Evolutionary conservation across 805 yeast genomes (phyloP), one percentile per base, ranked within the genome.

Genomic region (Sugiyamaella floridensis): DNA sequence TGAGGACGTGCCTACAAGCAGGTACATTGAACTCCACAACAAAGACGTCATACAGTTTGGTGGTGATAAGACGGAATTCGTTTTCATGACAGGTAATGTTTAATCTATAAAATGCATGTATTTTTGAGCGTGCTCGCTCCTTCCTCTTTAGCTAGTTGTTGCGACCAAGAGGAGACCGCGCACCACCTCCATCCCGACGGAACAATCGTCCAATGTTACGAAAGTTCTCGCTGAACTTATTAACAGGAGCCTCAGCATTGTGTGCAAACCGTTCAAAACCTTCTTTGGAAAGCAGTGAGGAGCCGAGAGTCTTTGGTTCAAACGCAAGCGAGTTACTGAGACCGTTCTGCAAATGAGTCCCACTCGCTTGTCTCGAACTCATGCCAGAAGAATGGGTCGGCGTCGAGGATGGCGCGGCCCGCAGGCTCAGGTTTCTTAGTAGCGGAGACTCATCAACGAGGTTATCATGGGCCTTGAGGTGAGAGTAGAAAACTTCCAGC

Each of bases 181-280:
- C 55, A 22, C 51, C 55, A 22, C 51, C 49, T n/a, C 63, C 64
- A 46, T 67, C 69, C 53, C 75, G 70, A 53, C 76, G 72, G 63
- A 79, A 79, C 49, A 79, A 69, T 53, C 84, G 79, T 8, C 88
- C 86, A 55, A 85, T 75, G 55, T 72, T 32, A 61, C 76, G 78
- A 66, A 83, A 75, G 57, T 82, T 83, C 62, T 84, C 89, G 63
- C 83, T 83, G 51, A 85, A 63, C 59, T 78, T 82, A 64, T 72
- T 83, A 22, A 82, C 82, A 52, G 80, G 80, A 43, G 75, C 80
- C 54, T 83, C 89, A 37, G 84, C 77, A 54, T 79, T 76, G 56
- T 67, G 71, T 53, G 66, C 52, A 45, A 63, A 57, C 22, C 59
- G 56, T 48, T 61, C 67, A 37, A 63, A 48, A 2, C 60, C 60